These are phyloP conservation scores for Salix exigua DNA, from an alignment of 345 rosid genomes.

Conservation along the genomic window DNA sequence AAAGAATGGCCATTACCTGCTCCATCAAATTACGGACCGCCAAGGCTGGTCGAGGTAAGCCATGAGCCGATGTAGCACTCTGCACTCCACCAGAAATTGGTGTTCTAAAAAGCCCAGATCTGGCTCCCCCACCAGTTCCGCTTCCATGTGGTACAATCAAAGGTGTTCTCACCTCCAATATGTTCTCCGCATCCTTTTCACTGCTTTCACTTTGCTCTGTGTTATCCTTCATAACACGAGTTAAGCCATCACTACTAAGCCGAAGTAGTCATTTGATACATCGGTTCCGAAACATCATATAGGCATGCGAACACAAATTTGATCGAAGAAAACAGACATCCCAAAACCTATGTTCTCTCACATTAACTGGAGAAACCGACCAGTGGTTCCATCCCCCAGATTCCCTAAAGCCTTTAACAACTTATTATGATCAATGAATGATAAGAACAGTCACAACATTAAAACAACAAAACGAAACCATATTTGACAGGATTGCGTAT, in stretches of 20 bases:
- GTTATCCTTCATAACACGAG: slow-evolving; percentile 55
- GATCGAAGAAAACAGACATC: neutral
- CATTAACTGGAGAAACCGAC: neutral
- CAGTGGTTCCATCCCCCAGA: neutral
- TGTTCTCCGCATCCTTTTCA: slow-evolving; percentile 36
- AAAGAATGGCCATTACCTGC: slow-evolving; percentile 48
- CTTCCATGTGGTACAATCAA: slow-evolving; percentile 41
- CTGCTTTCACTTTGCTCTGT: slow-evolving; percentile 21
- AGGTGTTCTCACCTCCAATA: slow-evolving; percentile 47
- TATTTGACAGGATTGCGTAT: neutral
- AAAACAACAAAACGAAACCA: neutral
- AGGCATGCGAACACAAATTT: neutral
- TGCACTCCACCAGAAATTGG: slow-evolving; percentile 99
- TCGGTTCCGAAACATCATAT: slow-evolving; percentile 19
- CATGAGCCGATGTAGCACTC: slow-evolving; percentile 95
- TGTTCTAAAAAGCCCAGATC: slow-evolving; percentile 92
- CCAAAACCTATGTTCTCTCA: neutral
- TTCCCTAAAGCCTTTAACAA: neutral
- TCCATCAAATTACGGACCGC: slow-evolving; percentile 98
- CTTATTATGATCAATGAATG: neutral
- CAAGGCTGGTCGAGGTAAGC: slow-evolving; percentile 84
- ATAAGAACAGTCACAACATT: neutral
- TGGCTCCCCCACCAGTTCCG: slow-evolving; percentile 62
- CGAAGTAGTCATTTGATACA: slow-evolving; percentile 28
- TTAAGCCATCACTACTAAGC: slow-evolving; percentile 37